Percentiles rank a stretch among this genome's conserved stretches.
Evolutionary conservation across 768 basidiomycete genomes (phyloP).

Genomic region (Leccinum pellstonianum): DNA sequence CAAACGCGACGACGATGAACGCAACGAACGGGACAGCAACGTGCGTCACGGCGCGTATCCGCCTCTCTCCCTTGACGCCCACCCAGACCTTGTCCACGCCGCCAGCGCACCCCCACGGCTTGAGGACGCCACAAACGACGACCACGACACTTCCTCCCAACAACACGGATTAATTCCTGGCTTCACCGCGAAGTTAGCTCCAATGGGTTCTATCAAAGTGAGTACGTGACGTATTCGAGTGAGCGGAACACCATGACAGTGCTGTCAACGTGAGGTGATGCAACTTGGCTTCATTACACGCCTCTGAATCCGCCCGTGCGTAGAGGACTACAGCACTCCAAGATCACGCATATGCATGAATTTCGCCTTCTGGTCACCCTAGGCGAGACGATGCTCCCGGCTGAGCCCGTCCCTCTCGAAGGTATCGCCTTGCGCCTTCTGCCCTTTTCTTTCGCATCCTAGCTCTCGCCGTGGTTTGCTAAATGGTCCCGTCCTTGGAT

Average conservation of each 20-base stretch:
- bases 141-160: no score
- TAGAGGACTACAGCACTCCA: background rate
- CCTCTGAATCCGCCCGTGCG: background rate
- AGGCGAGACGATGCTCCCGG: conserved; percentile 3
- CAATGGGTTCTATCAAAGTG: no score
- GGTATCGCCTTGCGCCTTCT: conserved; percentile 10
- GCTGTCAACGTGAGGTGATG: background rate
- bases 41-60: no score
- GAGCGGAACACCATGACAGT: background rate
- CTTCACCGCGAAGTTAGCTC: background rate
- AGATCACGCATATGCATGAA: background rate
- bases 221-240: conserved; percentile 19
- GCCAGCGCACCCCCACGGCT: no score
- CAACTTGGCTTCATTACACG: conserved; percentile 7
- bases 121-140: no score
- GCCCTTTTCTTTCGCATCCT: background rate
- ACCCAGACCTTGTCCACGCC: no score
- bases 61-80: no score
- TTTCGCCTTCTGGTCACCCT: background rate
- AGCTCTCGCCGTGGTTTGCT: background rate
- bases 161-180: background rate
- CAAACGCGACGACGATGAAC: no score
- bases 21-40: no score
- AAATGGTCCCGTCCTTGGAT: conserved; percentile 13
- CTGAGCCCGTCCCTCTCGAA: conserved; percentile 5